Evolutionary conservation across 805 yeast genomes (phyloP), one percentile per base, ranked within the genome.

Genomic region (Candida michaelii): DNA sequence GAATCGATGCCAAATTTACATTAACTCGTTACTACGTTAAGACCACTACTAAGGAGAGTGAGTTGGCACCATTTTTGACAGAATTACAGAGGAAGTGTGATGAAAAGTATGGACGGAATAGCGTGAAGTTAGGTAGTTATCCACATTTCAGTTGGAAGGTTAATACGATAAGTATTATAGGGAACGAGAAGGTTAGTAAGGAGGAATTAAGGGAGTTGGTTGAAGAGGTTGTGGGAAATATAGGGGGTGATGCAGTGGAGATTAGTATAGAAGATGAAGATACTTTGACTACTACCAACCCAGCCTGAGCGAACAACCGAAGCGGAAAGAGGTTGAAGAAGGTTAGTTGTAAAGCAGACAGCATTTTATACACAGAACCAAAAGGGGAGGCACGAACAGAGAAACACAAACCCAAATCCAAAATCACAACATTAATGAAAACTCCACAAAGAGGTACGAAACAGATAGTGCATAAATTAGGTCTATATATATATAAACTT

Each of bases 121-220:
- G 47, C 7, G 71, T 88, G 39, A 89, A 88, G 55, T 72, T 89
- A 36, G 96, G 96, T 2, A 82, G 90, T 25, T 89, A 89, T 57
- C 96, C 96, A 1, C 96, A 89, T 60, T 73, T 77, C 63, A 73
- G 74, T 12, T 73, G 79, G 62, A 72, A 76, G 1, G 65, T 79
- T 41, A 83, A 78, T 51, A 87, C 95, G 0, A 79, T 89, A 14
- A 84, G 95, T 51, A 74, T 89, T 13, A 70, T 86, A 29, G 95
- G 95, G 1, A 76, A 77, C 15, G 60, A 63, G 9, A 63, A 70
- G 13, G 51, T 67, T 1, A 32, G 49, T 1, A 32, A 38, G 2
- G 45, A 41, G 2, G 59, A 56, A 0, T 61, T 86, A 50, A 55
- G 72, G 23, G 49, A 54, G 2, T 54, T 83, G 2, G 86, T 79